These are phyloP conservation scores for Metschnikowia lochheadii DNA, from an alignment of 805 yeast species.

Conservation along the genomic window DNA sequence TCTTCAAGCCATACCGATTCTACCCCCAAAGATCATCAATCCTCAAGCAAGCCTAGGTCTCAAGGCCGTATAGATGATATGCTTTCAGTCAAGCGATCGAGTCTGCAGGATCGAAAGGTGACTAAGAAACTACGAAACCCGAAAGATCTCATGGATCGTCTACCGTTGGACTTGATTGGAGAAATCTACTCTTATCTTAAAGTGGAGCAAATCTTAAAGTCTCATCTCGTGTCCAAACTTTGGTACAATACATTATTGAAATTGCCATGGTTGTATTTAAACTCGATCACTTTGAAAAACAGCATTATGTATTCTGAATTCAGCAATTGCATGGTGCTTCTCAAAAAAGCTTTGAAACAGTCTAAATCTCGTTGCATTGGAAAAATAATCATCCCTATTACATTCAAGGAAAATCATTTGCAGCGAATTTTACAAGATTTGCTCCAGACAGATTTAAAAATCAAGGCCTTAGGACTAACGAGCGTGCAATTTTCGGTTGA, in stretches of 20 bases:
- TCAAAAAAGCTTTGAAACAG: constrained; percentile 22
- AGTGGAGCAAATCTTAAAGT: constrained; percentile 20
- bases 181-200: constrained; percentile 23
- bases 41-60: background rate
- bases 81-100: constrained; percentile 19
- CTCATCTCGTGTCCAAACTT: constrained; percentile 30
- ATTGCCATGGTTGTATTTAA: constrained; percentile 26
- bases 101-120: background rate
- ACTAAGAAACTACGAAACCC: background rate
- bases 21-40: background rate
- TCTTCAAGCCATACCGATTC: background rate
- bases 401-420: constrained; percentile 23
- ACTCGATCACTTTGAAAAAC: constrained; percentile 22
- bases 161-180: constrained; percentile 31
- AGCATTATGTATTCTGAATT: constrained; percentile 27
- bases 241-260: constrained; percentile 30
- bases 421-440: constrained; percentile 16
- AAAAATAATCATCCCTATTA: constrained; percentile 20
- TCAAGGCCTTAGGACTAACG: background rate
- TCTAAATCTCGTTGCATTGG: constrained; percentile 18
- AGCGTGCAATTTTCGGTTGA: constrained; percentile 21
- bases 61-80: constrained; percentile 15
- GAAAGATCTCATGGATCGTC: constrained; percentile 25
- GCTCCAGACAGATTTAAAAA: background rate
- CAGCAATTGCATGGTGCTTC: constrained; percentile 24